phyloP scores from a whole-genome alignment of 1,284 basidiomycete genomes.

The Boletellus sp. region DNA sequence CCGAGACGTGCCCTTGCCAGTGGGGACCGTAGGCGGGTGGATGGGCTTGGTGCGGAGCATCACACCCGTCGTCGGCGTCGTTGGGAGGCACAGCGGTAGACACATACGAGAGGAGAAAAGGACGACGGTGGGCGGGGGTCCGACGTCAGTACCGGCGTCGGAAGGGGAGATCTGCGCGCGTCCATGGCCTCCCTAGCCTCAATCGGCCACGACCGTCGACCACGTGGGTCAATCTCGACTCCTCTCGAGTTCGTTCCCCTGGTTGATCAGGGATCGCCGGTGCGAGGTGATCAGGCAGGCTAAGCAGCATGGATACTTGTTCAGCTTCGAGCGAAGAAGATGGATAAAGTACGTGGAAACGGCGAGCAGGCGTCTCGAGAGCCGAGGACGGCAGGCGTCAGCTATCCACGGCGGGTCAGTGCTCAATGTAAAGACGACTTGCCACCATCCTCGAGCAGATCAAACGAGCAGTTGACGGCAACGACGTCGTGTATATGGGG shows the following conservation, averaged over 20 bases:
- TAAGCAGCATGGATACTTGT: conserved; percentile 24
- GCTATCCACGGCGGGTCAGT: background rate
- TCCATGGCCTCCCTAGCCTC: too few relatives aligned
- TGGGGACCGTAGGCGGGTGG: conserved; percentile 80
- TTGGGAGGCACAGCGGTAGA: background rate
- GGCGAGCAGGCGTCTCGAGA: conserved; percentile 40
- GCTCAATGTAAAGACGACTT: too few relatives aligned
- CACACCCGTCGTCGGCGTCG: background rate
- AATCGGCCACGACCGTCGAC: background rate
- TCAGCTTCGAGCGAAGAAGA: conserved; percentile 30
- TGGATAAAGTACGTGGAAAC: conserved; percentile 39
- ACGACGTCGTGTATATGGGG: conserved; percentile 85
- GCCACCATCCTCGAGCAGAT: conserved; percentile 56
- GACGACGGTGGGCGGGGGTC: conserved; percentile 69
- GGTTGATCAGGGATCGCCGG: background rate
- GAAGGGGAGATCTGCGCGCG: conserved; percentile 1
- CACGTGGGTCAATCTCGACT: background rate
- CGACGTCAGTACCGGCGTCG: conserved; percentile 78
- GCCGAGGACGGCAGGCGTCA: conserved; percentile 28
- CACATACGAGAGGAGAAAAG: conserved; percentile 48
- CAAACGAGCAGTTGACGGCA: conserved; percentile 75
- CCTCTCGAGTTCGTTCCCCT: background rate
- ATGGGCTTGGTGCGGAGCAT: conserved; percentile 72
- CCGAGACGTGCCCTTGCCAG: conserved; percentile 78
- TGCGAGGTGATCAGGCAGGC: conserved; percentile 24